These are phyloP conservation scores for Berberis thunbergii DNA, from an alignment of 164 flowering plant species.

Conservation along the genomic window DNA sequence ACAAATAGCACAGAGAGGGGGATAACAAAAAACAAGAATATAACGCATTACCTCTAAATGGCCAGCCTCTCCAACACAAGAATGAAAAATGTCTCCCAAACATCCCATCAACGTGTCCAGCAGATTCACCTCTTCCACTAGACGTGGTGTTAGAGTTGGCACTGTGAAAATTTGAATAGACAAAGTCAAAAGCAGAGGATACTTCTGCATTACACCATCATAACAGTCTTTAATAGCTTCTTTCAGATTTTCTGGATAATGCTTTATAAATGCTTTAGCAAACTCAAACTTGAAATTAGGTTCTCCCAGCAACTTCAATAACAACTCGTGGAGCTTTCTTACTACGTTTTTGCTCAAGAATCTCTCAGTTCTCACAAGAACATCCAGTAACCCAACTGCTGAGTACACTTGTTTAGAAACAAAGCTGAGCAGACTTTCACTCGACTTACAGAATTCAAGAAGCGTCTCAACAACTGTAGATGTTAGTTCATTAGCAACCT, in stretches of 20 bases:
- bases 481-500: conserved; percentile 47
- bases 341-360: conserved; percentile 35
- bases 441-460: conserved; percentile 67
- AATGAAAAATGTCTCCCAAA: conserved; percentile 53
- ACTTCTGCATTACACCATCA: conserved; percentile 33
- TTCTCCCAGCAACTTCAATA: conserved; percentile 81
- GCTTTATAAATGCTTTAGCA: conserved; percentile 60
- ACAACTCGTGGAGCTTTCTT: conserved; percentile 69
- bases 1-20: background rate
- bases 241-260: conserved; percentile 57
- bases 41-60: conserved; percentile 45
- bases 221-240: conserved; percentile 44
- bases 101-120: conserved; percentile 57
- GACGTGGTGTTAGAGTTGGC: conserved; percentile 74
- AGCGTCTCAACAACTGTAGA: conserved; percentile 65
- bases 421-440: conserved; percentile 92
- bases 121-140: conserved; percentile 81
- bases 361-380: conserved; percentile 72
- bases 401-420: conserved; percentile 47
- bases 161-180: conserved; percentile 93
- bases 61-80: conserved; percentile 67
- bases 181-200: conserved; percentile 56
- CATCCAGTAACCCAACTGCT: conserved; percentile 49
- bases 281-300: conserved; percentile 86
- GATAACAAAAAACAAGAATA: background rate